phyloP scores from a whole-genome alignment of 345 rosid genomes.

The Arabidopsis arenosa region DNA sequence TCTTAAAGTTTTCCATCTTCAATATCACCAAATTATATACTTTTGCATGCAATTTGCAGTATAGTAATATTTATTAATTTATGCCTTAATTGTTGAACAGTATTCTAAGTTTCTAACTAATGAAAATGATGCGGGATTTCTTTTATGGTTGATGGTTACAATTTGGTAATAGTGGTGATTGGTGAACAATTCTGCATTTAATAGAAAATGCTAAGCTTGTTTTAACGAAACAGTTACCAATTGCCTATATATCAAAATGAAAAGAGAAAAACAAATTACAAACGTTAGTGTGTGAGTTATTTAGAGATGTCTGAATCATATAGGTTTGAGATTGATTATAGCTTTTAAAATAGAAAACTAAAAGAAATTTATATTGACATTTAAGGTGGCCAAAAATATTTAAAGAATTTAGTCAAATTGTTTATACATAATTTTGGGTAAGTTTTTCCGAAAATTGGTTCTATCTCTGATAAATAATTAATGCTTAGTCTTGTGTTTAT shows the following conservation, averaged over 20 bases:
- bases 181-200: not conserved
- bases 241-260: not conserved
- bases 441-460: no score
- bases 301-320: not conserved
- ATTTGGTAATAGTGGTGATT: conserved; percentile 8
- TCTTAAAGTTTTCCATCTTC: not conserved
- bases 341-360: no score
- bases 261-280: not conserved
- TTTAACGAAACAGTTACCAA: not conserved
- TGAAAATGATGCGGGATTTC: not conserved
- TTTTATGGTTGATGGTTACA: not conserved
- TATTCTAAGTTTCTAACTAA: not conserved
- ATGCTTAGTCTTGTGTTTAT: no score
- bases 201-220: not conserved
- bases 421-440: no score
- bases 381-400: no score
- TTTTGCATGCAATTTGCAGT: no score
- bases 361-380: no score
- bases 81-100: no score
- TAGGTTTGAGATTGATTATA: not conserved
- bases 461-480: no score
- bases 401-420: no score
- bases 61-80: no score
- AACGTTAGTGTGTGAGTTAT: not conserved
- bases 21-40: no score